Evolutionary conservation across 306 rosid genomes (phyloP), one percentile per base, ranked within the genome.

Genomic region (Mucuna pruriens): DNA sequence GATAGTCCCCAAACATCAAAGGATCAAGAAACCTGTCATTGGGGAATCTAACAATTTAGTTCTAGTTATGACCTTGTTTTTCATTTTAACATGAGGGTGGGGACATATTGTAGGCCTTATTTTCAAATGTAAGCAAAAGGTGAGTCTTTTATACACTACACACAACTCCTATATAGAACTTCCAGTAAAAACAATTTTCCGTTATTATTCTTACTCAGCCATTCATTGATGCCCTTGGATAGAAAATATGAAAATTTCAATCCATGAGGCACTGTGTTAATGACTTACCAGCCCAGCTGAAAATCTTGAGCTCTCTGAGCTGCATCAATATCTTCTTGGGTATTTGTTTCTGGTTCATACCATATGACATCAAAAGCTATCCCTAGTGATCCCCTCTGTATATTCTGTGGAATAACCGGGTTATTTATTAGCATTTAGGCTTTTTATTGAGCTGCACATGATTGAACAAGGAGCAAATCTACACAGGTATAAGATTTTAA

Each of bases 271-370:
- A 74, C 25, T n/a, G 10, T 61, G 83, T 34, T 25, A 48, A 51
- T 38, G 60, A 86, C 72, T 79, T 83, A 96, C 99, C 99, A 96
- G 75, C 99, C 98, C 20, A 96, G 90, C 87, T 93, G 98, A 92
- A 96, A 96, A 80, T 96, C 99, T 75, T 90, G 97, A 44, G 98
- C 99, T 87, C 96, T 85, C 65, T 93, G 81, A 39, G 99, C 70
- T 26, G 98, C 99, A 54, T 87, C 87, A 76, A 89, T 88, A 80
- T 93, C 92, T 38, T 86, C 82, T 63, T 85, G 72, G 31, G 91
- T 79, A 86, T 93, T 93, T 76, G 93, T 75, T 74, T 13, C 86
- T 23, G 99, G 90, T 74, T 78, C 90, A 68, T 36, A 96, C 99
- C 99, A 96, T 5, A 90, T 92, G 75, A 92, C 99, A 84, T 94